Evolutionary conservation across 73 alveolate species (phyloP).

Genomic region (Paramecium sonneborni): DNA sequence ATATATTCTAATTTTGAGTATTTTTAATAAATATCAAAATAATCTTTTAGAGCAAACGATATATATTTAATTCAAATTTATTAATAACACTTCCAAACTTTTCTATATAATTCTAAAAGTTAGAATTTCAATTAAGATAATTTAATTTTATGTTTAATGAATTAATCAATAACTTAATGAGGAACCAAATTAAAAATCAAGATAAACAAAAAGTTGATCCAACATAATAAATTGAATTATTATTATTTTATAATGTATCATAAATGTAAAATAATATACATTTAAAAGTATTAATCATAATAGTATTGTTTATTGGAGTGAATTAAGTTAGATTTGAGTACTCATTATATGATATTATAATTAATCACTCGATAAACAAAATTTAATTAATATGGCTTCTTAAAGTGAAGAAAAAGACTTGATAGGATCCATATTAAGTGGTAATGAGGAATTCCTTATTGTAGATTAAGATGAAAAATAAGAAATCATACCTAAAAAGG

Average conservation of each 20-base stretch:
- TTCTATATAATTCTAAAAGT: neutral
- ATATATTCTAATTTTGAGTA: neutral
- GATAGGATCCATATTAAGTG: conserved; percentile 51
- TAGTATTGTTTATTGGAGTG: neutral
- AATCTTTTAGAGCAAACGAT: neutral
- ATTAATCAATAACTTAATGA: neutral
- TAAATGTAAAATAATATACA: neutral
- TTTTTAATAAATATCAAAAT: neutral
- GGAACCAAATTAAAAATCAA: neutral
- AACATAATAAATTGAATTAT: neutral
- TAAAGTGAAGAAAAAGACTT: conserved; percentile 38
- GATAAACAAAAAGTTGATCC: conserved; percentile 14
- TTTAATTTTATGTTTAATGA: neutral
- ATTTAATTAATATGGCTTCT: conserved; percentile 48
- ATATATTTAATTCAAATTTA: neutral
- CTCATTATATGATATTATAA: neutral
- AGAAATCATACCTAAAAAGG: neutral
- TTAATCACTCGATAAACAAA: neutral
- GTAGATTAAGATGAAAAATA: neutral
- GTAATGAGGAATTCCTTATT: neutral
- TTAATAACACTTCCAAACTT: neutral
- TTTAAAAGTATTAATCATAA: neutral
- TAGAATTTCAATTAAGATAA: neutral
- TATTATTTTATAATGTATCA: neutral
- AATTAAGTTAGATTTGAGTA: neutral